A percentile compares a stretch with the other conserved stretches of the same genome.
Conservation (phyloP, 805 yeast genomes). For the Cyberlindnera japonica region DNA sequence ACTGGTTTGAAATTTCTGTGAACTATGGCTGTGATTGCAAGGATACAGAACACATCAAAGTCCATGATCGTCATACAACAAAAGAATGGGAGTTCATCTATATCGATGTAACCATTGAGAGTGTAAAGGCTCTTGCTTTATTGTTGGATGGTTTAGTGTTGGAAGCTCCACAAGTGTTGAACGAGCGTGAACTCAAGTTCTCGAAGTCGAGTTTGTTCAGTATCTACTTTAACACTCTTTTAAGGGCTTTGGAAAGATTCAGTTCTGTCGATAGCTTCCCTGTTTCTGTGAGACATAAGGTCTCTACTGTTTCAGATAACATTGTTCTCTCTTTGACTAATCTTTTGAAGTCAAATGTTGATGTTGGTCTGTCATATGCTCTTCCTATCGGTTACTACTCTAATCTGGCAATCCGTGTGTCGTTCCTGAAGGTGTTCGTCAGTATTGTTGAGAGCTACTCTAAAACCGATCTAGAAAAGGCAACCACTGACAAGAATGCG, state of each 20-base stretch:
- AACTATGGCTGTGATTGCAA: slow-evolving; percentile 33
- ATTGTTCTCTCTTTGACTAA: slow-evolving; percentile 65
- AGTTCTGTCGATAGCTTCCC: slow-evolving; percentile 34
- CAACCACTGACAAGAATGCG: slow-evolving; percentile 27
- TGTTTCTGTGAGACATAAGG: slow-evolving; percentile 46
- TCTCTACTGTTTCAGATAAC: slow-evolving; percentile 54
- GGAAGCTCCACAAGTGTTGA: slow-evolving; percentile 54
- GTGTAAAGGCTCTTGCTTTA: slow-evolving; percentile 53
- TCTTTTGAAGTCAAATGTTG: slow-evolving; percentile 66
- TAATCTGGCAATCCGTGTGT: slow-evolving; percentile 58
- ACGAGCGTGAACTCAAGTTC: slow-evolving; percentile 49
- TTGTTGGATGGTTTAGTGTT: slow-evolving; percentile 54
- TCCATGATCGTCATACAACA: slow-evolving; percentile 2
- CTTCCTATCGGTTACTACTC: slow-evolving; percentile 75
- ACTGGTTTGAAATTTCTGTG: slow-evolving; percentile 54
- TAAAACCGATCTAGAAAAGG: slow-evolving; percentile 18
- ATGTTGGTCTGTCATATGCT: slow-evolving; percentile 72
- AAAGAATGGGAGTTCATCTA: slow-evolving; percentile 46
- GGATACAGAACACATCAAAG: slow-evolving; percentile 4
- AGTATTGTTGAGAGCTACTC: slow-evolving; percentile 47
- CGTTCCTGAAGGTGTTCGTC: slow-evolving; percentile 75
- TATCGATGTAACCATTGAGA: slow-evolving; percentile 61
- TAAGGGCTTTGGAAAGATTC: slow-evolving; percentile 40
- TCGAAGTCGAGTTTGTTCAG: slow-evolving; percentile 62
- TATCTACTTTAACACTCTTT: slow-evolving; percentile 61